These are phyloP conservation scores for Decorospora gaudefroyi DNA, from an alignment of 2,329 filamentous ascomycete genomes.

Conservation along the genomic window DNA sequence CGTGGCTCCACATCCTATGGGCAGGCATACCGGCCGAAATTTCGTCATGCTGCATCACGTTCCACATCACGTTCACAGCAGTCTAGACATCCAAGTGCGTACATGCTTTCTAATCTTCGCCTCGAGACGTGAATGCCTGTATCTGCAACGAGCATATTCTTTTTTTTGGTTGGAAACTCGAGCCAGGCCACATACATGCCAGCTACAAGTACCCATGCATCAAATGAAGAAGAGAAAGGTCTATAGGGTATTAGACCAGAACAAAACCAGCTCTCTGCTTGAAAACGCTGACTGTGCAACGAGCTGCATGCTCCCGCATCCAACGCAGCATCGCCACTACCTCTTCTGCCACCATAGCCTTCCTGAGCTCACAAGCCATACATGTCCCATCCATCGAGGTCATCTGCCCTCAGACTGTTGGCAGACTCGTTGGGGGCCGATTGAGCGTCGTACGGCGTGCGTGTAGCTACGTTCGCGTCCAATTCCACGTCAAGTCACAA, in stretches of 20 bases:
- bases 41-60: conserved; percentile 15
- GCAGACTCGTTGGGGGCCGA: conserved; percentile 13
- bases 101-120: conserved; percentile 31
- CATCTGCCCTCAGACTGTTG: conserved; percentile 23
- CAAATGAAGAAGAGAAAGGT: conserved; percentile 28
- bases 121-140: conserved; percentile 30
- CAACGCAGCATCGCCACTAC: conserved; percentile 12
- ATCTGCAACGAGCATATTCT: conserved; percentile 33
- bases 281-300: conserved; percentile 19
- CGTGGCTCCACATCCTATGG: conserved; percentile 6
- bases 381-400: conserved; percentile 67
- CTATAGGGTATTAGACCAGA: conserved; percentile 34
- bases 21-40: neutral
- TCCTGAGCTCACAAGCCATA: conserved; percentile 58
- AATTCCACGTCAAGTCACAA: conserved; percentile 71
- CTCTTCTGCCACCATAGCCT: conserved; percentile 15
- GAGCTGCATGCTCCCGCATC: conserved; percentile 15
- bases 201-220: conserved; percentile 29
- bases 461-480: conserved; percentile 41
- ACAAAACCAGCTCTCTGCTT: conserved; percentile 18
- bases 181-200: conserved; percentile 29
- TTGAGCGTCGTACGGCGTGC: conserved; percentile 44
- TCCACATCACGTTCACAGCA: neutral
- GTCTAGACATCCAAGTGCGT: conserved; percentile 12
- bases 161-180: conserved; percentile 37